Base-by-base conservation (phyloP, 805 yeast species). In the Hanseniaspora nectarophila region DNA sequence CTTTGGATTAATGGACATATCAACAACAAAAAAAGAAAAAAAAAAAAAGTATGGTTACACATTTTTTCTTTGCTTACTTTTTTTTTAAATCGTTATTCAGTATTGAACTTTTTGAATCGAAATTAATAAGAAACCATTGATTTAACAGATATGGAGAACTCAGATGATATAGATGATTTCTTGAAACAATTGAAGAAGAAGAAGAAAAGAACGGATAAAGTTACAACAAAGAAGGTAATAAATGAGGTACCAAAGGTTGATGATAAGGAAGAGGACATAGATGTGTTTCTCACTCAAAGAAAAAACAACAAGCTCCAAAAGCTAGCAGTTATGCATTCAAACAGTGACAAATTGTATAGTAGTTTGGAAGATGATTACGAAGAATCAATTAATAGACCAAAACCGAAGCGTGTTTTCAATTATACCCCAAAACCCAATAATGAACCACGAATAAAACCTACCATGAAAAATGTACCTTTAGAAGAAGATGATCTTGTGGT, bases 121-220 rank as follows among this genome's bases (percentile, higher is more conserved):
- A n/a, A n/a, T n/a, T n/a, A n/a, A n/a, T n/a, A n/a, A 12, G 7
- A 33, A 13, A 15, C 37, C 16, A 5, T 8, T 10, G 20, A 33
- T 6, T 10, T 10, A 12, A 33, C 20, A 9, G 18, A 21, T 18
- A 43, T 32, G 38, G 47, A 43, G 8, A 24, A 40, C 20, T 8
- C 18, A 16, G 21, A 15, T 18, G 37, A 37, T 15, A 21, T 24
- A 24, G 39, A 38, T 39, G 38, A 29, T 3, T 47, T 47, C n/a
- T 20, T 47, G 18, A 23, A 40, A 24, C 28, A 48, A 13, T 23
- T 48, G 7, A 42, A 48, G 21, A 39, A 33, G 34, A 48, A 40
- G 18, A 48, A 48, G 20, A 43, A 42, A 40, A 39, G 18, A 21
- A 31, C 20, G 2, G 32, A 38, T 10, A 10, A 28, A 1, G 37